Evolutionary conservation across 495 filamentous ascomycete genomes (phyloP).

Genomic region (Amphirosellinia nigrospora): DNA sequence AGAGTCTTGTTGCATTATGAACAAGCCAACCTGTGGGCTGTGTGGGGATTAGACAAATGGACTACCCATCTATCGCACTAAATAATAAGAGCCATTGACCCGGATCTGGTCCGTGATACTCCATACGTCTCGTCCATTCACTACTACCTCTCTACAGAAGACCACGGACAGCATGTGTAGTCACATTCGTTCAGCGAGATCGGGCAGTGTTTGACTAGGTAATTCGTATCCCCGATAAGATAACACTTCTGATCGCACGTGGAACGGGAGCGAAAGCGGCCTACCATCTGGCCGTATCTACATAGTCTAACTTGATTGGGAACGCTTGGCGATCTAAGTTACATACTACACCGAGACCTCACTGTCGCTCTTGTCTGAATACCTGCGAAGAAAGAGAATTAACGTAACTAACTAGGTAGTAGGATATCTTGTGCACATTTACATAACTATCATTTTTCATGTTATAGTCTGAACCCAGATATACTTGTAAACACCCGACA

Average conservation of each 20-base stretch:
- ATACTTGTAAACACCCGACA: background rate
- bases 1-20: background rate
- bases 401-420: too few relatives aligned
- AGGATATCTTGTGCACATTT: background rate
- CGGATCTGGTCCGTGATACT: background rate
- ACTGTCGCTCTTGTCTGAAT: background rate
- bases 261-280: background rate
- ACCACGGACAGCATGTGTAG: background rate
- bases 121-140: background rate
- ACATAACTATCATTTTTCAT: background rate
- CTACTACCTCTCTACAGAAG: background rate
- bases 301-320: slow-evolving; percentile 2
- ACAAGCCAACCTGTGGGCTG: background rate
- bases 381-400: background rate
- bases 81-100: background rate
- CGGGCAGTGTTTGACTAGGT: background rate
- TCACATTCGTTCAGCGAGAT: slow-evolving; percentile 1
- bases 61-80: background rate
- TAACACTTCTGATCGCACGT: background rate
- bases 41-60: background rate
- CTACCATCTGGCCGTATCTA: background rate
- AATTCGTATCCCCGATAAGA: background rate
- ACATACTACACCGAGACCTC: too few relatives aligned
- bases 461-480: background rate
- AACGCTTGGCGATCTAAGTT: background rate